Evolutionary conservation across 768 basidiomycete genomes (phyloP), one percentile per base, ranked within the genome.

Genomic region (Auriscalpium orientale): DNA sequence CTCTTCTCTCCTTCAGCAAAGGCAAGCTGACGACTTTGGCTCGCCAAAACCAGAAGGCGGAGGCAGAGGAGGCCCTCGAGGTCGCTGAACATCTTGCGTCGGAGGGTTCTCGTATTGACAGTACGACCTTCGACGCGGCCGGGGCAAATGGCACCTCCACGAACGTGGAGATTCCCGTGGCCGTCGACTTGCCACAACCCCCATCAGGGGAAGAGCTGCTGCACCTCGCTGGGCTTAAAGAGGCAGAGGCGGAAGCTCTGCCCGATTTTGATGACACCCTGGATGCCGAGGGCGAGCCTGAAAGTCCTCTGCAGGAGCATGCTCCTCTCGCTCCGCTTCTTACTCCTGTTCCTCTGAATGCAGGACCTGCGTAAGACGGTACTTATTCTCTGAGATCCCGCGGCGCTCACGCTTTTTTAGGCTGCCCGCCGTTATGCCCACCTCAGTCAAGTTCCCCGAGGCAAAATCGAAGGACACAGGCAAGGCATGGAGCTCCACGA

Each of bases 381-480:
- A n/a, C n/a, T n/a, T n/a, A n/a, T 28, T 28, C 28, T 28, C 28
- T 28, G 28, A 28, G 28, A 28, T 28, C 28, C 28, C 28, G 28
- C 28, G 28, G 4, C 5, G 28, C 28, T 28, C 28, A 33, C 40
- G 20, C 16, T 49, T 12, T 40, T 28, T 12, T 16, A 59, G 58
- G 51, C 38, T 60, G 8, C 58, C 58, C 11, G 51, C 53, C 34
- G 58, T 51, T 38, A 60, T 51, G 58, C 58, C 58, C 8, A 59
- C 60, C 7, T 52, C 60, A 9, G 53, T 54, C 34, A 59, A 55
- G 22, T 58, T 58, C 36, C 57, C 57, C 33, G 51, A 54, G 28
- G 44, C 48, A 16, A 22, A 43, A 36, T 59, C 60, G 3, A 35
- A 53, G 4, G 47, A 49, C 8, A n/a, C 33, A 1, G 51, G 45